Evolutionary conservation across 768 basidiomycete genomes (phyloP).

Genomic region (Paxillus ammoniavirescens): DNA sequence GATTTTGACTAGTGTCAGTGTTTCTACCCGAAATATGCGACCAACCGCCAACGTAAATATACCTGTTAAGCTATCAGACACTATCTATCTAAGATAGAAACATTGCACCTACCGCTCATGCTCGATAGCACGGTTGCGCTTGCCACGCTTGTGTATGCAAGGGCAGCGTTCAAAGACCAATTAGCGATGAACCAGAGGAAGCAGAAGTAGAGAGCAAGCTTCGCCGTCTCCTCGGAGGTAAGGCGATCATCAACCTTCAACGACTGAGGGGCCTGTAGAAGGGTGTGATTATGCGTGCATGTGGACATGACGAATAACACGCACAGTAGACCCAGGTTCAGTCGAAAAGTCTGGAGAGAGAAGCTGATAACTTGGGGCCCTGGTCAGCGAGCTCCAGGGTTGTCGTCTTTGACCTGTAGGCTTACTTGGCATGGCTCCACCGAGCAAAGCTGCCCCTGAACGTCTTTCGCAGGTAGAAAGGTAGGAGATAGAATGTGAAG

Average conservation of each 20-base stretch:
- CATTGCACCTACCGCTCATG: slow-evolving; percentile 69
- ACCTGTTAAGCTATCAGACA: slow-evolving; percentile 43
- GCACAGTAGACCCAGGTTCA: slow-evolving; percentile 19
- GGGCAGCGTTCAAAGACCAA: slow-evolving; percentile 81
- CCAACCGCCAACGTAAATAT: slow-evolving; percentile 93
- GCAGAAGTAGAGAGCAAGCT: slow-evolving; percentile 78
- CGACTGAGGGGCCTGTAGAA: slow-evolving; percentile 8
- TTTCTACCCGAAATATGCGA: slow-evolving; percentile 78
- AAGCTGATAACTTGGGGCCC: slow-evolving; percentile 23
- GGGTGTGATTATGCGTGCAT: background rate
- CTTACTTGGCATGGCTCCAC: slow-evolving; percentile 12
- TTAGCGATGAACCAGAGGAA: slow-evolving; percentile 94
- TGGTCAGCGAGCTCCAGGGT: background rate
- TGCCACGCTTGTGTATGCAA: slow-evolving; percentile 90
- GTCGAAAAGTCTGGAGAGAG: slow-evolving; percentile 14
- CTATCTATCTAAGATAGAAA: background rate
- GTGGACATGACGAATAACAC: background rate
- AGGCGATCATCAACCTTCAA: slow-evolving; percentile 39
- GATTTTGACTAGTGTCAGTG: slow-evolving; percentile 67
- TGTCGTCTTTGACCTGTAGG: background rate
- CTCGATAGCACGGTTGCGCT: slow-evolving; percentile 88
- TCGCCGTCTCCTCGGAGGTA: slow-evolving; percentile 67
- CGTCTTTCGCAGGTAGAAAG: slow-evolving; percentile 43
- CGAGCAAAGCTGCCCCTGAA: slow-evolving; percentile 2
- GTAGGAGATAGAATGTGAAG: slow-evolving; percentile 82